These are phyloP conservation scores for Fusarium azukiicola DNA, from an alignment of 2,329 filamentous ascomycete genomes.

Conservation along the genomic window DNA sequence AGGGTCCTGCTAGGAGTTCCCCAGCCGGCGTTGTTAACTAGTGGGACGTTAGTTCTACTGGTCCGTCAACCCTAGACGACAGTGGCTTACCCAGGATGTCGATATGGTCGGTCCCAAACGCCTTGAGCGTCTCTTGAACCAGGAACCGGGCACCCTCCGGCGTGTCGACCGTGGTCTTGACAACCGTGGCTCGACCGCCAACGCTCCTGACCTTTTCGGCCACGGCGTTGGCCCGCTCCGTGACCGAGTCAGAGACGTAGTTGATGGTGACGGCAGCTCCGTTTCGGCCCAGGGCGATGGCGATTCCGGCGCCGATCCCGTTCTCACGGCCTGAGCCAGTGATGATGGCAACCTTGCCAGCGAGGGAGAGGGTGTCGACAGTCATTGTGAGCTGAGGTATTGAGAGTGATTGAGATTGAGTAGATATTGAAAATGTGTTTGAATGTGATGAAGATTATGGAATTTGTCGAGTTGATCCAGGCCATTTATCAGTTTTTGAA, in stretches of 20 bases:
- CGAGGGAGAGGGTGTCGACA: constrained; percentile 63
- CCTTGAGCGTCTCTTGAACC: constrained; percentile 59
- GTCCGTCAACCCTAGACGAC: too few species aligned
- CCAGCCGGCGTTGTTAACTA: constrained; percentile 65
- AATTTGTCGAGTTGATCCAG: not conserved
- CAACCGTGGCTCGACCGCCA: constrained; percentile 57
- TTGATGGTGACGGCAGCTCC: constrained; percentile 66
- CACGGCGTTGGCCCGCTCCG: constrained; percentile 56
- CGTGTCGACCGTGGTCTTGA: constrained; percentile 59
- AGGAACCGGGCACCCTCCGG: constrained; percentile 57
- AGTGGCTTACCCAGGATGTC: constrained; percentile 64
- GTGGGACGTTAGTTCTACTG: not conserved
- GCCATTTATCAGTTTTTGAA: not conserved
- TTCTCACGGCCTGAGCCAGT: constrained; percentile 69
- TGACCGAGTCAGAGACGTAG: constrained; percentile 61
- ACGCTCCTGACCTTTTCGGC: constrained; percentile 53
- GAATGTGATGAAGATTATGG: not conserved
- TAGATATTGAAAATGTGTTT: not conserved
- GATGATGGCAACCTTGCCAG: constrained; percentile 66
- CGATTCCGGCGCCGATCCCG: constrained; percentile 68
- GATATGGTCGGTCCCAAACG: constrained; percentile 60
- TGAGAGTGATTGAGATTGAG: not conserved
- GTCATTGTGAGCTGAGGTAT: constrained; percentile 44
- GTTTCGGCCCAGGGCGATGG: constrained; percentile 61
- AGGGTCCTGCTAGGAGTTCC: constrained; percentile 41